Evolutionary conservation across 2,329 filamentous ascomycete genomes (phyloP).

Genomic region (Fusarium sp.): DNA sequence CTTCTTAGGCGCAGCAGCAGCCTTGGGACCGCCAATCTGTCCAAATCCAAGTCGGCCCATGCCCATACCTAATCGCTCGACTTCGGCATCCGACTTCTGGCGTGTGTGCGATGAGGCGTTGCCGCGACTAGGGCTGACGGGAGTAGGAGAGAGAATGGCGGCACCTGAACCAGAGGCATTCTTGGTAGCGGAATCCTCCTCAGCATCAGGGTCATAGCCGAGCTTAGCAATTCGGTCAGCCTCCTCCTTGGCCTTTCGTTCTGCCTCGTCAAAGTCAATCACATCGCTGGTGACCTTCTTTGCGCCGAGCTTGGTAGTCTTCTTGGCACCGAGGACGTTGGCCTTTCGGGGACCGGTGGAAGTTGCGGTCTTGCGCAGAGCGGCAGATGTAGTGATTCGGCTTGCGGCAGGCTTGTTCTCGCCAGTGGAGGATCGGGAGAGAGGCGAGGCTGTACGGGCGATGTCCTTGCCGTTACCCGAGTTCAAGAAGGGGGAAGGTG

Average conservation of each 20-base stretch:
- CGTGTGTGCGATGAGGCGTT: conserved; percentile 69
- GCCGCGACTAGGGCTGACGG: conserved; percentile 74
- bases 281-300: conserved; percentile 87
- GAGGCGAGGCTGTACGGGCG: conserved; percentile 85
- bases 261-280: conserved; percentile 97
- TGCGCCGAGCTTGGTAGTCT: conserved; percentile 84
- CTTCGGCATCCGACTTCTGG: conserved; percentile 78
- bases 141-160: conserved; percentile 79
- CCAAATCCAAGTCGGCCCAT: conserved; percentile 88
- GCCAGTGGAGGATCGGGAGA: conserved; percentile 71
- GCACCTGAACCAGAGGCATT: conserved; percentile 66
- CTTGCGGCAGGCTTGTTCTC: conserved; percentile 72
- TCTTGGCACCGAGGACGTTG: conserved; percentile 89
- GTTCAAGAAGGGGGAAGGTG: conserved; percentile 90
- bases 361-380: conserved; percentile 81
- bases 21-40: conserved; percentile 77
- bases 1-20: conserved; percentile 71
- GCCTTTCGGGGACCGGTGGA: conserved; percentile 79
- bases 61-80: conserved; percentile 92
- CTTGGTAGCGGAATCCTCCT: conserved; percentile 68
- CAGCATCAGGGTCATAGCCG: conserved; percentile 94
- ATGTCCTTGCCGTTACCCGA: conserved; percentile 78
- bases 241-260: conserved; percentile 97
- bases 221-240: conserved; percentile 95
- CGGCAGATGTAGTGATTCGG: conserved; percentile 80